phyloP scores from a whole-genome alignment of 345 rosid species.

The Linum trigynum region DNA sequence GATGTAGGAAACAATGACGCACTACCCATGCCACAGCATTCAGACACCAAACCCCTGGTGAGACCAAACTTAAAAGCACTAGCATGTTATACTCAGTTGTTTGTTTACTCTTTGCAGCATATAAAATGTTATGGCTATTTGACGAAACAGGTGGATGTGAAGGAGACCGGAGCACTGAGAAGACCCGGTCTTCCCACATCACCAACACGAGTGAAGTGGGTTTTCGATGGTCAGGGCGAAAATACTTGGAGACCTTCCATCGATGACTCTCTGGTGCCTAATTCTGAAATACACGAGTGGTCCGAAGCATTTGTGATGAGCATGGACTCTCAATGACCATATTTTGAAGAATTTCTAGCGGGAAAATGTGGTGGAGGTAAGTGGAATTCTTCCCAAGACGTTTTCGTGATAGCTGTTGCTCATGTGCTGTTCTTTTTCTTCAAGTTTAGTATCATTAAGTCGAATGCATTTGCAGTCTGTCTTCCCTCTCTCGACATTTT shows the following conservation, averaged over 20 bases:
- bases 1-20: not conserved
- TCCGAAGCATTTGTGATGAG: slow-evolving; percentile 28
- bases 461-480: not conserved
- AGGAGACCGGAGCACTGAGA: slow-evolving; percentile 13
- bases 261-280: slow-evolving; percentile 32
- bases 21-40: slow-evolving; percentile 7
- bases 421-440: too few species aligned
- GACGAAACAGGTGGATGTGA: slow-evolving; percentile 1
- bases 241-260: slow-evolving; percentile 31
- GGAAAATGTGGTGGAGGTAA: not conserved
- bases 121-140: slow-evolving; percentile 3
- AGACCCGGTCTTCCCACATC: slow-evolving; percentile 14
- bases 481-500: not conserved
- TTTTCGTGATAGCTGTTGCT: not conserved
- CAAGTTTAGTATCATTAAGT: not conserved
- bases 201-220: slow-evolving; percentile 48
- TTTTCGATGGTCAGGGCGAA: slow-evolving; percentile 37
- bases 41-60: slow-evolving; percentile 10
- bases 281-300: slow-evolving; percentile 38
- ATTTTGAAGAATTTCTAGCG: not conserved
- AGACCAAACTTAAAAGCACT: not conserved
- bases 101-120: slow-evolving; percentile 13
- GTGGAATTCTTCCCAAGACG: not conserved
- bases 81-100: not conserved
- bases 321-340: slow-evolving; percentile 18